Evolutionary conservation across 768 basidiomycete genomes (phyloP).

Genomic region (Phlebiopsis gigantea): DNA sequence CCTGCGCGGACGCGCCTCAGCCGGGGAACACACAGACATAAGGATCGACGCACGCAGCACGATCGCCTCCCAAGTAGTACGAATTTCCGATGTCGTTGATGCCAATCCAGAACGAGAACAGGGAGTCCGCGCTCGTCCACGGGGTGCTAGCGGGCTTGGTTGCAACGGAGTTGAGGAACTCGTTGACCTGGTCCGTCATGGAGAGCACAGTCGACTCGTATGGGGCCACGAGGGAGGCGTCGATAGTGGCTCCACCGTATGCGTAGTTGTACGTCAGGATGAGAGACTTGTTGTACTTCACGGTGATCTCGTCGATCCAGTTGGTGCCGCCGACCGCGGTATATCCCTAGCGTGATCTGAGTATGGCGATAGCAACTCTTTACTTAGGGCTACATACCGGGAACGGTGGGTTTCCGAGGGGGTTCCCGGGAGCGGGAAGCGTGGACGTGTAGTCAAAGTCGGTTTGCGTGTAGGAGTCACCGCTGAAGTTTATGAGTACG

Average conservation of each 20-base stretch:
- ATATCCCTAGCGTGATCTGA: conserved; percentile 27
- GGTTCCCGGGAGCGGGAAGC: conserved; percentile 41
- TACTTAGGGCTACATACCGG: conserved; percentile 25
- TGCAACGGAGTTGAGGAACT: conserved; percentile 45
- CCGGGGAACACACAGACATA: neutral
- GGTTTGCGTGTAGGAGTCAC: conserved; percentile 57
- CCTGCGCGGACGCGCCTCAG: conserved; percentile 20
- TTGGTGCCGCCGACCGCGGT: conserved; percentile 52
- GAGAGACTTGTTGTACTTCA: conserved; percentile 46
- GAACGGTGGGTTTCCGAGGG: conserved; percentile 49
- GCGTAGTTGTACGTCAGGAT: conserved; percentile 63
- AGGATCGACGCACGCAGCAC: conserved; percentile 37
- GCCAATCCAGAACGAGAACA: conserved; percentile 70
- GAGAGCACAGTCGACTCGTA: conserved; percentile 46
- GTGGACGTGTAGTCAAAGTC: conserved; percentile 38
- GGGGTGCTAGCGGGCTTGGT: conserved; percentile 44
- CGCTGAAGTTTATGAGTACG: too few relatives aligned
- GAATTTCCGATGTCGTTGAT: conserved; percentile 66
- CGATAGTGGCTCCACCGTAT: conserved; percentile 62
- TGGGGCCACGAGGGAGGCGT: conserved; percentile 50
- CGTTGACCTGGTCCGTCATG: conserved; percentile 55
- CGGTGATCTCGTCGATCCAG: conserved; percentile 54
- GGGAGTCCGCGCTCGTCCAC: conserved; percentile 51
- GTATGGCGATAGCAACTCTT: neutral
- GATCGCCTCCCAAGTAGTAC: conserved; percentile 40